A percentile compares a stretch with the other conserved stretches of the same genome.
Evolutionary conservation across 2,329 filamentous ascomycete species (phyloP).

Genomic region (Arthrinium puccinioides): DNA sequence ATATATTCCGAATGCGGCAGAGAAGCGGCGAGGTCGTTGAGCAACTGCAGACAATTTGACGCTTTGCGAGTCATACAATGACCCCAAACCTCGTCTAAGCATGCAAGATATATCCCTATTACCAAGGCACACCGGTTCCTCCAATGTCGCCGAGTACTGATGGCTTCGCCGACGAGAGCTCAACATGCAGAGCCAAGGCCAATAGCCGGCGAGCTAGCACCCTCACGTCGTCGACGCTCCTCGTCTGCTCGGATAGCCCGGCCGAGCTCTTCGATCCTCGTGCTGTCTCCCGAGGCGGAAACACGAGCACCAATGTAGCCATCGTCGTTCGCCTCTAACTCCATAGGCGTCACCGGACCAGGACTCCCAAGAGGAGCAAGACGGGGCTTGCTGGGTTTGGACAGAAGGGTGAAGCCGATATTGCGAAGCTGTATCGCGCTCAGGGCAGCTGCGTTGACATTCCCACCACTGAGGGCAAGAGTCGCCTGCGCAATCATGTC

Average conservation of each 20-base stretch:
- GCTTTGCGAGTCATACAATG: too few species aligned
- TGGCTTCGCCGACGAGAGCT: too few species aligned
- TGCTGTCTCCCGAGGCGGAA: constrained; percentile 10
- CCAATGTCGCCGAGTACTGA: too few species aligned
- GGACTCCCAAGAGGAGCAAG: constrained; percentile 49
- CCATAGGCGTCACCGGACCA: constrained; percentile 55
- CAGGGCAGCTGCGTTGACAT: constrained; percentile 23
- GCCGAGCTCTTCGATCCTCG: constrained; percentile 19
- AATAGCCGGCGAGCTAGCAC: constrained; percentile 21
- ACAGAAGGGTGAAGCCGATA: constrained; percentile 27
- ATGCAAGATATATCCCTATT: too few species aligned
- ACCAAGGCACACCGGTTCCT: too few species aligned
- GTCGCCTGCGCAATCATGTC: constrained; percentile 54
- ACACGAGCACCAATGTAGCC: constrained; percentile 30
- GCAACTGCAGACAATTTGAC: too few species aligned
- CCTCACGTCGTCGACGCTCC: constrained; percentile 22
- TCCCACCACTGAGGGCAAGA: constrained; percentile 30
- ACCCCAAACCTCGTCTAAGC: too few species aligned
- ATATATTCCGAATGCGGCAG: too few species aligned
- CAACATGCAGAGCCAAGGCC: constrained; percentile 21
- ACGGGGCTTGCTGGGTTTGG: constrained; percentile 37
- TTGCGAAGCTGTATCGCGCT: constrained; percentile 28
- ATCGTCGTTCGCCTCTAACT: constrained; percentile 36
- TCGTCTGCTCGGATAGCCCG: constrained; percentile 25
- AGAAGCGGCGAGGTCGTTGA: too few species aligned